These are phyloP conservation scores for Pseudoneurospora amorphoporcata DNA, from an alignment of 495 filamentous ascomycete species.

Conservation along the genomic window DNA sequence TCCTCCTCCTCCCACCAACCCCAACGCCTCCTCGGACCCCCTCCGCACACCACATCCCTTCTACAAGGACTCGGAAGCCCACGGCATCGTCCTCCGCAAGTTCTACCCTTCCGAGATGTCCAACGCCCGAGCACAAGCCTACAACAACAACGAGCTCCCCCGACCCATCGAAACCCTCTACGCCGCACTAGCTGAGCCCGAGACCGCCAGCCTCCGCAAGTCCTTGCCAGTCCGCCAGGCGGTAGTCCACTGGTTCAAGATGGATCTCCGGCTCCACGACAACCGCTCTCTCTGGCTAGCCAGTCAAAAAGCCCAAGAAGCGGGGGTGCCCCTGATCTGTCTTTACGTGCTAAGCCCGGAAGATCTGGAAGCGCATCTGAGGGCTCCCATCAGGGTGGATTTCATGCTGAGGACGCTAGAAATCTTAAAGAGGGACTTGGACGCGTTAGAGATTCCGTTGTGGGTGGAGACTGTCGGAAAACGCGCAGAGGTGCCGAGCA, in stretches of 20 bases:
- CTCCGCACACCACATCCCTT: slow-evolving; percentile 32
- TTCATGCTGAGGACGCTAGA: slow-evolving; percentile 63
- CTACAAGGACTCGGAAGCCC: slow-evolving; percentile 43
- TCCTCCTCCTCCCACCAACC: not conserved
- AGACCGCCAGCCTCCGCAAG: slow-evolving; percentile 37
- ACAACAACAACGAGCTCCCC: slow-evolving; percentile 53
- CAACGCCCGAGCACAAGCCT: slow-evolving; percentile 61
- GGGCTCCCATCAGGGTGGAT: slow-evolving; percentile 63
- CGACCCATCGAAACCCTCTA: slow-evolving; percentile 59
- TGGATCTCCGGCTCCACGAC: slow-evolving; percentile 63
- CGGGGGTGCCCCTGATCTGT: slow-evolving; percentile 57
- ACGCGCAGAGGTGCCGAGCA: slow-evolving; percentile 48
- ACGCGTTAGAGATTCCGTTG: slow-evolving; percentile 65
- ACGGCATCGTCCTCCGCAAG: slow-evolving; percentile 62
- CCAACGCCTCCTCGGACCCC: slow-evolving; percentile 10
- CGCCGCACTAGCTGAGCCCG: slow-evolving; percentile 32
- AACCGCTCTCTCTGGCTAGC: slow-evolving; percentile 66
- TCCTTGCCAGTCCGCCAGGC: slow-evolving; percentile 43
- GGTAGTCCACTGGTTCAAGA: slow-evolving; percentile 90
- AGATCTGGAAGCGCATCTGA: slow-evolving; percentile 75
- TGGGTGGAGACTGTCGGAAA: slow-evolving; percentile 62
- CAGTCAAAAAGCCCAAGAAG: slow-evolving; percentile 51
- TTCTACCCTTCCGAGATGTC: slow-evolving; percentile 84
- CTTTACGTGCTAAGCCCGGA: slow-evolving; percentile 78
- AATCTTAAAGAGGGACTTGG: slow-evolving; percentile 55